Evolutionary conservation across 805 yeast genomes (phyloP).

Genomic region (Metschnikowia peoriensis): DNA sequence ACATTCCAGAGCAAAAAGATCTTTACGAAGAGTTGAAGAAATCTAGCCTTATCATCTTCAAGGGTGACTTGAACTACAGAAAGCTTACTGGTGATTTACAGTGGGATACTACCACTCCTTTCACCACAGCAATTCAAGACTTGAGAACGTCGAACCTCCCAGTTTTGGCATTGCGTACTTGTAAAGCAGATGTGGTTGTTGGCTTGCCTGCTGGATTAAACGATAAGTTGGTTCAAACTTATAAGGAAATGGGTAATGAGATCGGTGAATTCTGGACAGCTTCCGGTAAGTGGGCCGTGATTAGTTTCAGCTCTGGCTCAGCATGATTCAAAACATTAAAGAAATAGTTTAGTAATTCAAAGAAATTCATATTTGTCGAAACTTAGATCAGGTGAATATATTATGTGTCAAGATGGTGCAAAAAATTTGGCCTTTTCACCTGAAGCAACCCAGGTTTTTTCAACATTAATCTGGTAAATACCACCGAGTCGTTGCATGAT

Average conservation of each 20-base stretch:
- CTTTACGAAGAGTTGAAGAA: constrained; percentile 59
- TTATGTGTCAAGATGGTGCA: too few species aligned
- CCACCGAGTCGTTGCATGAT: too few species aligned
- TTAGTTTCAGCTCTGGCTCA: constrained; percentile 26
- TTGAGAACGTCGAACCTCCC: constrained; percentile 60
- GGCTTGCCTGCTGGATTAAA: constrained; percentile 75
- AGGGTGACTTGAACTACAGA: constrained; percentile 96
- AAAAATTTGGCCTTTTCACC: background rate
- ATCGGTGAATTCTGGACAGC: constrained; percentile 77
- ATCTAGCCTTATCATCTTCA: constrained; percentile 74
- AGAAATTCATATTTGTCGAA: background rate
- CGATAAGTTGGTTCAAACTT: constrained; percentile 59
- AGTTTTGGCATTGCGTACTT: constrained; percentile 78
- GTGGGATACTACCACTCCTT: constrained; percentile 84
- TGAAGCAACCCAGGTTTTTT: too few species aligned
- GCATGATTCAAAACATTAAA: background rate
- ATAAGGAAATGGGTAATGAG: constrained; percentile 60
- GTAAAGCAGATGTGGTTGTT: constrained; percentile 94
- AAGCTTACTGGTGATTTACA: constrained; percentile 86
- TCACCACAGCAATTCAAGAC: constrained; percentile 64
- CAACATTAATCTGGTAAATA: too few species aligned
- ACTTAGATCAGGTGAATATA: background rate
- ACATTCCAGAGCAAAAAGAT: constrained; percentile 60
- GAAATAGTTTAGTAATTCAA: background rate
- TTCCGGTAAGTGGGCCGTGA: constrained; percentile 93